Evolutionary conservation across 495 filamentous ascomycete species (phyloP).

Genomic region (Hypoxylon subgilvum): DNA sequence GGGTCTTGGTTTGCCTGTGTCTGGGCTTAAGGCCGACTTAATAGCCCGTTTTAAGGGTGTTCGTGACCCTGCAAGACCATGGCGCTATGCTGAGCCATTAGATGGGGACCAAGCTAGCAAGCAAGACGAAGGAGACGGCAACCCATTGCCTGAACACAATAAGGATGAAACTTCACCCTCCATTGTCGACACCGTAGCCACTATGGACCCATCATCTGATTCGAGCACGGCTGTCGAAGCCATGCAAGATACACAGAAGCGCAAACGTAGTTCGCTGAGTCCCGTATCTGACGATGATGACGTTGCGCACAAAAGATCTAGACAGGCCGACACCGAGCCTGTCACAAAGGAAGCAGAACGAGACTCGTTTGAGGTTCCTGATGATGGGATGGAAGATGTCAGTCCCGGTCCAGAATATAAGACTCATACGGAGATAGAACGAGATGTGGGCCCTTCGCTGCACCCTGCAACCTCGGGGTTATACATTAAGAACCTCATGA

Average conservation of each 20-base stretch:
- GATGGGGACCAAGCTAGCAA: conserved; percentile 22
- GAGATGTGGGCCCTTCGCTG: conserved; percentile 66
- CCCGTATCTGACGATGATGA: conserved; percentile 63
- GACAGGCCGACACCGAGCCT: conserved; percentile 33
- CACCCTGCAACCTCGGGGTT: conserved; percentile 85
- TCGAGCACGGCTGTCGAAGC: conserved; percentile 48
- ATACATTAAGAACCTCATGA: conserved; percentile 91
- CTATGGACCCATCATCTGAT: conserved; percentile 27
- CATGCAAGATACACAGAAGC: conserved; percentile 67
- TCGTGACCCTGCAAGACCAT: conserved; percentile 35
- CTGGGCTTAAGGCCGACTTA: conserved; percentile 64
- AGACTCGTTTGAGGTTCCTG: conserved; percentile 5
- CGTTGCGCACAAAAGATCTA: conserved; percentile 50
- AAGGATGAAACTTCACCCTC: conserved; percentile 10
- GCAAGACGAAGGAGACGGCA: conserved; percentile 17
- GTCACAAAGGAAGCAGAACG: conserved; percentile 6
- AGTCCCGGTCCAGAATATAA: too few species aligned
- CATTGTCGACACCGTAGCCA: conserved; percentile 17
- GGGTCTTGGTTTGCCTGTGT: conserved; percentile 57
- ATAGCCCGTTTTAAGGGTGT: conserved; percentile 58
- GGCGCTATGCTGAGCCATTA: too few species aligned
- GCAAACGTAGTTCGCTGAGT: conserved; percentile 75
- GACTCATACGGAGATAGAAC: conserved; percentile 39
- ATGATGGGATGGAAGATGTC: conserved; percentile 24
- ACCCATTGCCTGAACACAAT: conserved; percentile 25